phyloP scores from a whole-genome alignment of 331 rosid species.

The Rosa hybrid region DNA sequence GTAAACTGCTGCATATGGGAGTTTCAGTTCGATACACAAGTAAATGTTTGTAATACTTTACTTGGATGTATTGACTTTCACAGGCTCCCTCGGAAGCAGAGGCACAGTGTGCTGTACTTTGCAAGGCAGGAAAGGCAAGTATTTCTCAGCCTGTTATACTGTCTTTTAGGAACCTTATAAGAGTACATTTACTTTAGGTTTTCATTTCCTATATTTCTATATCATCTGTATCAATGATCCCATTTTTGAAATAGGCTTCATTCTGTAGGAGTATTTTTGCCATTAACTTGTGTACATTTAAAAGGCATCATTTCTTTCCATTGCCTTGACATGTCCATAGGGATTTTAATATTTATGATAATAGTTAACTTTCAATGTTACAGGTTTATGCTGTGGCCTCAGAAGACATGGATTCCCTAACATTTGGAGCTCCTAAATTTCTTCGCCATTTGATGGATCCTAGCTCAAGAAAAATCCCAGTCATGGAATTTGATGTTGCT shows the following conservation, averaged over 20 bases:
- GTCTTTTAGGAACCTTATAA: neutral
- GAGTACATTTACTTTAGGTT: neutral
- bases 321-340: conserved; percentile 9
- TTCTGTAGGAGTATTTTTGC: neutral
- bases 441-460: conserved; percentile 99
- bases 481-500: conserved; percentile 89
- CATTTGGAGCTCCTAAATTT: conserved; percentile 92
- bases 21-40: neutral
- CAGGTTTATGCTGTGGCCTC: conserved; percentile 98
- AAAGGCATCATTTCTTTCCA: conserved; percentile 12
- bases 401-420: conserved; percentile 96
- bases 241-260: conserved; percentile 14
- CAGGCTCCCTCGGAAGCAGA: conserved; percentile 99
- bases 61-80: conserved; percentile 24
- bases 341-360: neutral
- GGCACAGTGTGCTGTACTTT: conserved; percentile 96
- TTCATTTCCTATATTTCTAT: neutral
- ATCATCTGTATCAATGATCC: neutral
- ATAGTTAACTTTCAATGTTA: conserved; percentile 21
- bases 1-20: neutral
- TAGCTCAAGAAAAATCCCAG: conserved; percentile 93
- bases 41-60: neutral
- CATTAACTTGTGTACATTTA: conserved; percentile 6
- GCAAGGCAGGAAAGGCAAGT: conserved; percentile 90
- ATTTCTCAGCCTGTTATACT: conserved; percentile 18